These are phyloP conservation scores for Plantago lanceolata DNA, from an alignment of 305 asterid genomes.

Conservation along the genomic window DNA sequence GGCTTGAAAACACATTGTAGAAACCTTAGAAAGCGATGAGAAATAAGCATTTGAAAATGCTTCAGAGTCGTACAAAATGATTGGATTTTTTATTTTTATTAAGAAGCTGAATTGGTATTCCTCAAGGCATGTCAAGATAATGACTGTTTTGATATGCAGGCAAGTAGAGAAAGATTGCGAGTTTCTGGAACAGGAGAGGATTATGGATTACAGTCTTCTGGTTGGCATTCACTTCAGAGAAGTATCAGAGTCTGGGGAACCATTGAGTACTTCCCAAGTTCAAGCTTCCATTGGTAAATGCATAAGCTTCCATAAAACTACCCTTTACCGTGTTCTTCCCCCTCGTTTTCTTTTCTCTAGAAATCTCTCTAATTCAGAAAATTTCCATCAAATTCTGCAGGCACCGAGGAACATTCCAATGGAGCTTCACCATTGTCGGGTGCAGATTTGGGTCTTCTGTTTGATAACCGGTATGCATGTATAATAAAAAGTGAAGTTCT, in stretches of 20 bases:
- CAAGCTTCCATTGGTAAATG: constrained; percentile 49
- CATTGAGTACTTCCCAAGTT: constrained; percentile 36
- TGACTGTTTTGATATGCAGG: constrained; percentile 41
- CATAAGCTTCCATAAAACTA: background rate
- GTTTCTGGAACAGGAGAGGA: constrained; percentile 81
- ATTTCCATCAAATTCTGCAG: constrained; percentile 22
- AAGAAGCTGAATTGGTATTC: background rate
- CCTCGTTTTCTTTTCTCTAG: background rate
- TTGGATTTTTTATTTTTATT: background rate
- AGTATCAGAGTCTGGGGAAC: constrained; percentile 39
- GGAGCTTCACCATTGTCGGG: constrained; percentile 34
- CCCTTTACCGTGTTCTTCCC: background rate
- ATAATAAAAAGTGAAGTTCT: background rate
- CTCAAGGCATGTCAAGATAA: constrained; percentile 6
- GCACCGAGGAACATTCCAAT: constrained; percentile 28
- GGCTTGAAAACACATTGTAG: background rate
- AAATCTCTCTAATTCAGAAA: constrained; percentile 9
- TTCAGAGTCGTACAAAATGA: background rate
- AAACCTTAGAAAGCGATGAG: background rate
- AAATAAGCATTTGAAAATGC: background rate
- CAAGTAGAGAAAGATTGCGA: constrained; percentile 91
- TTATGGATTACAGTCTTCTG: constrained; percentile 89
- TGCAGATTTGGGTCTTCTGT: constrained; percentile 29
- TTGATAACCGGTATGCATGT: constrained; percentile 38
- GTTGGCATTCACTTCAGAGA: constrained; percentile 86